Percentiles rank a stretch among this genome's conserved stretches.
These are phyloP conservation scores for Theobroma cacao DNA, from an alignment of 345 rosid species.

Conservation along the genomic window DNA sequence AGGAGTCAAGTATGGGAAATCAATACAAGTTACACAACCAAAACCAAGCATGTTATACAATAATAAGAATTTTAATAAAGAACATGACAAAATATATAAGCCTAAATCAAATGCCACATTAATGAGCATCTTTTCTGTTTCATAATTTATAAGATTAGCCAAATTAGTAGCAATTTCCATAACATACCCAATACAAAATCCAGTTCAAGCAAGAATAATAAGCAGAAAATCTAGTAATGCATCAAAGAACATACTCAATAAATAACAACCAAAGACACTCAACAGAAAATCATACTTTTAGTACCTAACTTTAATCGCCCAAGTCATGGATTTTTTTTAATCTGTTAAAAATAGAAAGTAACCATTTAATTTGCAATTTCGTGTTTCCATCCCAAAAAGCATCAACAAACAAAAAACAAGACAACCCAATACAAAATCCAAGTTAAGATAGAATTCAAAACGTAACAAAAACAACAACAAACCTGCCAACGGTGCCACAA, in stretches of 20 bases:
- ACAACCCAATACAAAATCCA: not conserved
- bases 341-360: not conserved
- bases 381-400: not conserved
- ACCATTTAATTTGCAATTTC: not conserved
- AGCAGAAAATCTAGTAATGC: not conserved
- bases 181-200: not conserved
- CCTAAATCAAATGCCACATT: not conserved
- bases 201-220: not conserved
- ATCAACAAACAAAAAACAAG: not conserved
- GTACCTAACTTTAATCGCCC: not conserved
- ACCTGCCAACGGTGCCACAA: slow-evolving; percentile 67
- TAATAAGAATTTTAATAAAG: not conserved
- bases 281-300: not conserved
- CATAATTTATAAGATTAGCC: not conserved
- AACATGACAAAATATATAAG: not conserved
- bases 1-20: not conserved
- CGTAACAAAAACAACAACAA: slow-evolving; percentile 48
- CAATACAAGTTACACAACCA: slow-evolving; percentile 36
- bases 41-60: not conserved
- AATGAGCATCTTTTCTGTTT: too few species aligned
- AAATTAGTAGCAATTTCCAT: not conserved
- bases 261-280: not conserved
- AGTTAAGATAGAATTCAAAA: slow-evolving; percentile 16
- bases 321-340: not conserved
- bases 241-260: not conserved